These are phyloP conservation scores for Echria macrotheca DNA, from an alignment of 495 filamentous ascomycete genomes.

Conservation along the genomic window DNA sequence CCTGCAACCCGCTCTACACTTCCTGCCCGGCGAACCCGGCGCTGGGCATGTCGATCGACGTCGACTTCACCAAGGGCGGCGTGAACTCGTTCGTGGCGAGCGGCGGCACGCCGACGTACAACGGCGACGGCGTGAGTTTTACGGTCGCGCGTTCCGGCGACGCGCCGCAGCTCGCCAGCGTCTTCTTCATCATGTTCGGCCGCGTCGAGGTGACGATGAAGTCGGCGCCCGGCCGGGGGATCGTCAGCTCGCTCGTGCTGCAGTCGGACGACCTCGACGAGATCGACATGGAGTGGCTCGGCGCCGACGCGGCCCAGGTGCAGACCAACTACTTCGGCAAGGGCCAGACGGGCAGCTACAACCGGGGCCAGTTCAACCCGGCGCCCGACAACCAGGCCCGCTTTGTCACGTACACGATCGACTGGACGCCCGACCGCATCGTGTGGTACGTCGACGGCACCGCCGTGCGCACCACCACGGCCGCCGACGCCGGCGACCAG, in stretches of 20 bases:
- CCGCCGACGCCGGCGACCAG: conserved; percentile 53
- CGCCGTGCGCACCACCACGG: conserved; percentile 60
- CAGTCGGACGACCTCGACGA: conserved; percentile 91
- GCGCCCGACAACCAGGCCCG: conserved; percentile 53
- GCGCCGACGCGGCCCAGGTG: conserved; percentile 56
- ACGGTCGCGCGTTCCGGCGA: conserved; percentile 80
- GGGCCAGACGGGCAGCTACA: conserved; percentile 66
- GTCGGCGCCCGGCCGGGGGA: conserved; percentile 63
- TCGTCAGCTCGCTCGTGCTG: conserved; percentile 80
- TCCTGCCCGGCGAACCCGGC: conserved; percentile 74
- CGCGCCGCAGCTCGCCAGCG: conserved; percentile 67
- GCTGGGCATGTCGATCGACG: conserved; percentile 67
- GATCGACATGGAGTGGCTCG: conserved; percentile 87
- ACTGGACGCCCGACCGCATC: conserved; percentile 73
- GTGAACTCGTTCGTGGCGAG: conserved; percentile 63
- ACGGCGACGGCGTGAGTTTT: conserved; percentile 71
- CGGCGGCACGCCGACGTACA: conserved; percentile 62
- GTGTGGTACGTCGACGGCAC: conserved; percentile 76
- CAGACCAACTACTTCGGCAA: conserved; percentile 95
- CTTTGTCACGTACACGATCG: conserved; percentile 85
- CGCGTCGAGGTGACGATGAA: conserved; percentile 66
- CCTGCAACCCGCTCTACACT: conserved; percentile 29
- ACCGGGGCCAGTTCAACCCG: conserved; percentile 69
- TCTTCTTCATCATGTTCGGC: conserved; percentile 84
- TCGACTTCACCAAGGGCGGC: conserved; percentile 74